Base-by-base conservation (phyloP, 202 grass and related monocot genomes). In the Carex sylvatica region DNA sequence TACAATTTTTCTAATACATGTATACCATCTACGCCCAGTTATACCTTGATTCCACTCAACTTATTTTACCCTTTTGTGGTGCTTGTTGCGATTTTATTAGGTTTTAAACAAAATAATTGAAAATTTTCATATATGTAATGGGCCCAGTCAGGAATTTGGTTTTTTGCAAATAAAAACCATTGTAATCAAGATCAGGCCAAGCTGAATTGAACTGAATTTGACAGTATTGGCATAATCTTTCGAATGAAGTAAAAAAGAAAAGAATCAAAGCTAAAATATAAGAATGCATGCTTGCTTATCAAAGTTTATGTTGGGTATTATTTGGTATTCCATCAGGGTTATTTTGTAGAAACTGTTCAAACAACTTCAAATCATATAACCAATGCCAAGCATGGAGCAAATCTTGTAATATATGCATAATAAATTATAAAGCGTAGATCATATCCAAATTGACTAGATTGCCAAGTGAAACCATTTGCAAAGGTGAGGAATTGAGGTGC, bases 381-480 rank as follows among this genome's bases (percentile, higher is more conserved):
- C 6, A 26, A 70, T 40, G 16, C 7, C 44, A 70, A 6, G 0
- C 36, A 28, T 63, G 61, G 61, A 42, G 16, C 35, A 10, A 38
- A 10, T 69, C 6, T 69, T 42, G 16, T 69, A 38, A 14, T 67
- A 69, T 42, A 42, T 69, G 6, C 8, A n/a, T 20, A 69, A 40
- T 69, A 31, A 42, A 69, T 69, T 36, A 69, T 7, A 40, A 19
- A 2, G 4, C 16, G 19, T 40, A 69, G 65, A 19, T 59, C 15
- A 11, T 59, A 58, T 33, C 18, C 14, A 59, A 76, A n/a, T 55
- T 59, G 51, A 11, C 26, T 58, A 35, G 51, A 56, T 76, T 75
- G 73, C 33, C 69, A 56, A 76, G 26, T 56, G 15, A 78, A n/a
- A 52, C 49, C 26, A 76, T 74, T 74, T 74, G 46, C 22, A 26